Percentiles rank a stretch among this genome's conserved stretches.
Conservation (phyloP, 2,329 filamentous ascomycete genomes). For the Talaromyces albobiverticillius region DNA sequence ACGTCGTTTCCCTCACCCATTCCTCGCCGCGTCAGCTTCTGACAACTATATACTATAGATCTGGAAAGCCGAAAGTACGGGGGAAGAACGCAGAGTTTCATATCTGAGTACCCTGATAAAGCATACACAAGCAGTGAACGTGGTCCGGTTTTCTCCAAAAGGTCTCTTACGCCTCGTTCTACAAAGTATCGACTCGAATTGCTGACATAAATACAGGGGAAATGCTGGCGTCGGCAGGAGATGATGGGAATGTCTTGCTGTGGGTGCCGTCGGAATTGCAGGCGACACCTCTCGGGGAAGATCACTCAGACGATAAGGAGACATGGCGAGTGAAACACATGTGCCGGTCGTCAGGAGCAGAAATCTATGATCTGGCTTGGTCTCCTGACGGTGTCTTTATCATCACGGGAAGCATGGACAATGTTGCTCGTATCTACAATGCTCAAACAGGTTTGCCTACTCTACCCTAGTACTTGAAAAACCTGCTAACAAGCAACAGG, state of each 20-base stretch:
- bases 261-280: slow-evolving; percentile 87
- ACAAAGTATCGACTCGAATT: no score
- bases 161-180: slow-evolving; percentile 55
- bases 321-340: slow-evolving; percentile 96
- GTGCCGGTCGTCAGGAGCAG: slow-evolving; percentile 90
- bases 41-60: slow-evolving; percentile 59
- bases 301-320: slow-evolving; percentile 88
- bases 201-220: slow-evolving; percentile 62
- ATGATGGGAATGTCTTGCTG: slow-evolving; percentile 94
- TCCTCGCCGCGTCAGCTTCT: slow-evolving; percentile 19
- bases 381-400: slow-evolving; percentile 96
- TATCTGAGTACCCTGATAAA: slow-evolving; percentile 90
- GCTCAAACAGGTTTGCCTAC: slow-evolving; percentile 72
- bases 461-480: slow-evolving; percentile 15
- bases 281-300: slow-evolving; percentile 71
- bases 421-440: slow-evolving; percentile 95
- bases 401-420: slow-evolving; percentile 99
- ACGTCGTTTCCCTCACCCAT: slow-evolving; percentile 16
- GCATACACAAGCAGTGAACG: slow-evolving; percentile 96
- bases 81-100: slow-evolving; percentile 82
- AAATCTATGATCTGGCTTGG: slow-evolving; percentile 98
- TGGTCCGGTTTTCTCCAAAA: slow-evolving; percentile 92
- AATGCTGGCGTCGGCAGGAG: slow-evolving; percentile 87
- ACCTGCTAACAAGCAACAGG: slow-evolving; percentile 34
- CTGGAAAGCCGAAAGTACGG: slow-evolving; percentile 84